phyloP scores from a whole-genome alignment of 371 early-diverging fungal genomes.

The Mucor piriformis region DNA sequence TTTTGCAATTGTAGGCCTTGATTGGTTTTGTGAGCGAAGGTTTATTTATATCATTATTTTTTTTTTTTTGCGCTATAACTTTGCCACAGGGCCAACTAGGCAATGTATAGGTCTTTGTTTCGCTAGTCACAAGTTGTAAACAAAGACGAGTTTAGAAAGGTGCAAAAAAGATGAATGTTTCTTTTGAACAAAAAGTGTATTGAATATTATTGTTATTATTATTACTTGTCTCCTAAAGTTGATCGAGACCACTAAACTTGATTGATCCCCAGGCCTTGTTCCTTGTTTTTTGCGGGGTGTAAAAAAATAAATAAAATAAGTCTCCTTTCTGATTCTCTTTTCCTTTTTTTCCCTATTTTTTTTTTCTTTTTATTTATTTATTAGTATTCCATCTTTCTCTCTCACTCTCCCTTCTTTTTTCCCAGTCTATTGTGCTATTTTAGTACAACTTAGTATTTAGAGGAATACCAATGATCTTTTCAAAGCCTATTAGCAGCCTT shows the following conservation, averaged over 20 bases:
- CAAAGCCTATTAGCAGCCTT: background rate
- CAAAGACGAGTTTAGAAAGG: too few species aligned
- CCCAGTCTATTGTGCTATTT: background rate
- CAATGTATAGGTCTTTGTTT: too few species aligned
- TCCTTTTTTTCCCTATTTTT: background rate
- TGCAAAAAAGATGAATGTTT: too few species aligned
- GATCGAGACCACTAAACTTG: conserved; percentile 1
- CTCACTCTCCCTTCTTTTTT: background rate
- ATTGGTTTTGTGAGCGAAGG: background rate
- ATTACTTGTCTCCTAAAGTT: background rate
- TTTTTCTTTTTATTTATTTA: background rate
- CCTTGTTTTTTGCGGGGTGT: conserved; percentile 6
- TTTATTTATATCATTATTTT: background rate
- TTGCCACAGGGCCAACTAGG: background rate
- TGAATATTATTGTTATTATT: too few species aligned
- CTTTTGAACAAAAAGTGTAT: too few species aligned
- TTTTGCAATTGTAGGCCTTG: background rate
- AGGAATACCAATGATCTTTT: background rate
- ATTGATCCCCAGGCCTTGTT: conserved; percentile 6
- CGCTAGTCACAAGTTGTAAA: too few species aligned
- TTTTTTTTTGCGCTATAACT: background rate
- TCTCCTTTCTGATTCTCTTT: conserved; percentile 7
- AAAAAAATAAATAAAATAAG: background rate
- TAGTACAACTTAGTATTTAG: background rate
- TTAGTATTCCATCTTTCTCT: background rate